Percentiles rank a stretch among this genome's conserved stretches.
These are phyloP conservation scores for Dactylellina sp. DNA, from an alignment of 2,329 filamentous ascomycete species.

Conservation along the genomic window DNA sequence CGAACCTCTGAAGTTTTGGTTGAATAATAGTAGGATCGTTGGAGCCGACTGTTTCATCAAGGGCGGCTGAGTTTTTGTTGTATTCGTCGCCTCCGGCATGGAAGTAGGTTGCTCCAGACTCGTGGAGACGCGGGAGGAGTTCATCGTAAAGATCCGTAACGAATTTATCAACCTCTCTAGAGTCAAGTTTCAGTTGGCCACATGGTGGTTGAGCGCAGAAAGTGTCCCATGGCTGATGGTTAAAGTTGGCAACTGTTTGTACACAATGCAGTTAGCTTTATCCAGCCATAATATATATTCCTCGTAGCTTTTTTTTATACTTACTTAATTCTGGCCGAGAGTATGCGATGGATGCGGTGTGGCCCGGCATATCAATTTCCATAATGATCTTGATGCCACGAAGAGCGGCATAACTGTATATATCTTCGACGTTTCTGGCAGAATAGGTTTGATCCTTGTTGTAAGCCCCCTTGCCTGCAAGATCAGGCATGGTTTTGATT, in stretches of 20 bases:
- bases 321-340: conserved; percentile 77
- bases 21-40: conserved; percentile 74
- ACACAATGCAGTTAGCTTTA: neutral
- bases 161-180: conserved; percentile 75
- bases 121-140: conserved; percentile 75
- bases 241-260: conserved; percentile 36
- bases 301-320: conserved; percentile 65
- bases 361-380: conserved; percentile 84
- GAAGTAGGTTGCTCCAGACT: conserved; percentile 78
- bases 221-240: conserved; percentile 29
- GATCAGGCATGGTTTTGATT: conserved; percentile 77
- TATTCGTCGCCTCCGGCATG: conserved; percentile 91
- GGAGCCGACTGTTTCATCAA: conserved; percentile 78
- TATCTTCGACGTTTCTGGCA: conserved; percentile 71
- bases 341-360: conserved; percentile 76
- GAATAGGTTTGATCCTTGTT: conserved; percentile 75
- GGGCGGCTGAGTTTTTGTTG: conserved; percentile 77
- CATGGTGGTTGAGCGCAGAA: conserved; percentile 66
- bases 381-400: conserved; percentile 78
- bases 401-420: conserved; percentile 77
- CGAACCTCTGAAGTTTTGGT: conserved; percentile 81
- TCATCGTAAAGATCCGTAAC: conserved; percentile 79
- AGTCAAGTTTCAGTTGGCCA: conserved; percentile 81
- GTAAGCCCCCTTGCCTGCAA: conserved; percentile 81
- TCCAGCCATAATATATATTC: neutral